These are phyloP conservation scores for Saposhnikovia divaricata DNA, from an alignment of 129 eudicot species.

Conservation along the genomic window DNA sequence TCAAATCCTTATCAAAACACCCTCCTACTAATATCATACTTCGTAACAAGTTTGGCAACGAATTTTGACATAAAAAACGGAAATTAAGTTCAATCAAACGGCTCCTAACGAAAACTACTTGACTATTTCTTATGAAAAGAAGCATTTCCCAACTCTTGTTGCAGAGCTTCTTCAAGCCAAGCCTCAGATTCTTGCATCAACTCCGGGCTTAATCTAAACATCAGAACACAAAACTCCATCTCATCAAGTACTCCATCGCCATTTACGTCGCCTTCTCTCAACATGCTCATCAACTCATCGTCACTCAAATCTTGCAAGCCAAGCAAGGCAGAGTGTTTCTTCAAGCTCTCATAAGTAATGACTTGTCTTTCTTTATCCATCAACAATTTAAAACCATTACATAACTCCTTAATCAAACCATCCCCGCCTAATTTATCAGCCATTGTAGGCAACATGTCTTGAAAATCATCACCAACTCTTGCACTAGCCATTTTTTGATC, in stretches of 20 bases:
- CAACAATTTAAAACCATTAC: conserved; percentile 32
- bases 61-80: neutral
- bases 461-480: conserved; percentile 15
- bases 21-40: no score
- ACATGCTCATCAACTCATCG: conserved; percentile 35
- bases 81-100: neutral
- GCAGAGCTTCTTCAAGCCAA: conserved; percentile 1
- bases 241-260: conserved; percentile 38
- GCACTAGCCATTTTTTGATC: conserved; percentile 12
- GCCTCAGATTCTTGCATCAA: conserved; percentile 1
- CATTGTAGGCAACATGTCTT: conserved; percentile 36
- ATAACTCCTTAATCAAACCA: conserved; percentile 36
- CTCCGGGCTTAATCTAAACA: conserved; percentile 11
- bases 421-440: conserved; percentile 36
- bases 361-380: conserved; percentile 28
- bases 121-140: neutral
- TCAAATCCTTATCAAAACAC: neutral
- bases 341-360: conserved; percentile 46
- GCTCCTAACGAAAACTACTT: neutral
- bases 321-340: conserved; percentile 20
- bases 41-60: no score
- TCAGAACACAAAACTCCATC: conserved; percentile 46
- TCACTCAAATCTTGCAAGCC: conserved; percentile 33
- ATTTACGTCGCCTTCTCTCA: conserved; percentile 46
- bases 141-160: neutral